Base-by-base conservation (phyloP, 805 yeast genomes). In the Schwanniomyces vanrijiae region DNA sequence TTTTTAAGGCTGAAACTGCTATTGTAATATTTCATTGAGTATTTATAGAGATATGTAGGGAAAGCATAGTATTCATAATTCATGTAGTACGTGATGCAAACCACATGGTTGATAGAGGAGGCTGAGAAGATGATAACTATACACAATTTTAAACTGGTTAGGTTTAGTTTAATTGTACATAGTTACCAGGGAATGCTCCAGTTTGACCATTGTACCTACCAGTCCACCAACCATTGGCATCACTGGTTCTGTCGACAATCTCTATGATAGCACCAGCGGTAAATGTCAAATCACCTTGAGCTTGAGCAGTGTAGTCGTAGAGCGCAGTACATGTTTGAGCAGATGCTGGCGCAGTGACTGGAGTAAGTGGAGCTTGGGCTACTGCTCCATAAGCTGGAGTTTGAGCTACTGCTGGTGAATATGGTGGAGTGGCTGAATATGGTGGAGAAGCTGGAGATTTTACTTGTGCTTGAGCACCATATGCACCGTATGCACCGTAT, bases 201-300 rank as follows among this genome's bases (percentile, higher is more conserved):
- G 86, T 84, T 49, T 76, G 85, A 7, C 97, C 97, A 57, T 90
- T 88, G 52, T 79, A 71, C 34, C 77, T 70, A 11, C 99, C 99
- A 0, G 97, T 90, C 99, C 99, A 94, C 99, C 99, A 94, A 5
- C 96, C 99, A 59, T 89, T 90, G 44, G 84, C 78, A 63, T 90
- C 96, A 0, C 81, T 75, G 0, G 96, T 86, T 60, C 89, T 84
- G 61, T 90, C 88, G 3, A 90, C 81, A 49, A 94, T 76, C 56
- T 88, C 88, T 54, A 94, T 91, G 25, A 83, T 78, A 18, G 91
- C 86, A 19, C 98, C 99, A 0, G 96, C 96, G 28, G 83, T 77
- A 72, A 94, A 89, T 16, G 87, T 69, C 60, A 94, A 76, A 62
- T 94, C 99, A 19, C 98, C 98, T 26, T 80, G 88, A 0, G 97